Conservation (phyloP, 2,329 filamentous ascomycete species). For the Beauveria medogensis region DNA sequence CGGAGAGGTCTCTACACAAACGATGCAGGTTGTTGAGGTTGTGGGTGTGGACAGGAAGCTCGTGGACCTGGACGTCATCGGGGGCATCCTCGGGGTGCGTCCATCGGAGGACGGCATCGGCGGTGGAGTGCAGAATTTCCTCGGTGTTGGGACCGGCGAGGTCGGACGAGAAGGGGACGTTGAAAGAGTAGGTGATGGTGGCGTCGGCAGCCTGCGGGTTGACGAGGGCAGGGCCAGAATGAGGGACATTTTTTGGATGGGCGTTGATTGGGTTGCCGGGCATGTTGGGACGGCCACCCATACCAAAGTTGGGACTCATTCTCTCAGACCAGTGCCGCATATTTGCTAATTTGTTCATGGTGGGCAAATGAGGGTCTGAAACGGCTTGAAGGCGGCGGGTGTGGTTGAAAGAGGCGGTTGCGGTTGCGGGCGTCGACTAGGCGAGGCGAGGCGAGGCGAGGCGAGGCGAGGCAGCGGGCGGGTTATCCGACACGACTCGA, state of each 20-base stretch:
- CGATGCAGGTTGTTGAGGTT: slow-evolving; percentile 74
- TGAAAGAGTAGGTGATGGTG: slow-evolving; percentile 90
- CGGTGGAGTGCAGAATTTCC: slow-evolving; percentile 88
- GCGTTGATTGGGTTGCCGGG: slow-evolving; percentile 47
- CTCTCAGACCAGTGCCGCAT: slow-evolving; percentile 66
- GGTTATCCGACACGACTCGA: background rate
- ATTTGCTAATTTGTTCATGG: slow-evolving; percentile 63
- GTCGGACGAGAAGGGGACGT: slow-evolving; percentile 90
- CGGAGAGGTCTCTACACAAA: slow-evolving; percentile 75
- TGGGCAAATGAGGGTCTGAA: slow-evolving; percentile 23
- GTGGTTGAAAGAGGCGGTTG: background rate
- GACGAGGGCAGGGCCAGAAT: slow-evolving; percentile 48
- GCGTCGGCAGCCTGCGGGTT: slow-evolving; percentile 66
- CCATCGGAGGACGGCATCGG: slow-evolving; percentile 83
- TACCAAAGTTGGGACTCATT: slow-evolving; percentile 61
- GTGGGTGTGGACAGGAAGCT: slow-evolving; percentile 83
- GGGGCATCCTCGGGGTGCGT: slow-evolving; percentile 82
- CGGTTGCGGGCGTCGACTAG: background rate
- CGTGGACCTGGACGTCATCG: slow-evolving; percentile 76
- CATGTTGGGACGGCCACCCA: slow-evolving; percentile 48
- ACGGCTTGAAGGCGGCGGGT: background rate
- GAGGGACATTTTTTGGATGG: slow-evolving; percentile 47
- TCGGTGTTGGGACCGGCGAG: slow-evolving; percentile 87
- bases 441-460: background rate
- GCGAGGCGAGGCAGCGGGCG: background rate